phyloP scores from a whole-genome alignment of 2,329 filamentous ascomycete species.

The Sarocladiaceae sp. region DNA sequence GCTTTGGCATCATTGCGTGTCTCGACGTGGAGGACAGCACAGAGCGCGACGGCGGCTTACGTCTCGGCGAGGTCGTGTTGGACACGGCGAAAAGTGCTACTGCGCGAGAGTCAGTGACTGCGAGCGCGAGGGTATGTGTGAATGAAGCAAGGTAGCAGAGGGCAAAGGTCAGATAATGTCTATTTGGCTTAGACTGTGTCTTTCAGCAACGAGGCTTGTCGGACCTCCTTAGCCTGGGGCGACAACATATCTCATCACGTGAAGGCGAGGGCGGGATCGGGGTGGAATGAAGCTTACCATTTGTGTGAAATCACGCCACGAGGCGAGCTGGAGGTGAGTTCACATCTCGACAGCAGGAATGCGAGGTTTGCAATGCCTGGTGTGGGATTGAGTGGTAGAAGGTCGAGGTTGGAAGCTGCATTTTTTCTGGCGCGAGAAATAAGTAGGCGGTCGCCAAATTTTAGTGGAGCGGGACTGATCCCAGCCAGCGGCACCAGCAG shows the following conservation, averaged over 20 bases:
- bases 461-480: constrained; percentile 2
- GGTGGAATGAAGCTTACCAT: constrained; percentile 13
- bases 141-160: not conserved
- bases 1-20: constrained; percentile 29
- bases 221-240: constrained; percentile 43
- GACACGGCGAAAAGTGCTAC: too few species aligned
- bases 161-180: constrained; percentile 21
- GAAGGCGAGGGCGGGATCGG: constrained; percentile 13
- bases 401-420: constrained; percentile 5
- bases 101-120: not conserved
- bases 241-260: constrained; percentile 42
- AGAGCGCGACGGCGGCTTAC: constrained; percentile 1
- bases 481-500: not conserved
- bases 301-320: not conserved
- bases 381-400: constrained; percentile 2
- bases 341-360: not conserved
- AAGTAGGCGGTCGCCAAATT: constrained; percentile 4
- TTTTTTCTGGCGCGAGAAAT: constrained; percentile 5
- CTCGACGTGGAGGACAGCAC: not conserved
- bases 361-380: not conserved
- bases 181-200: constrained; percentile 52
- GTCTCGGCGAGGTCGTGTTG: constrained; percentile 10
- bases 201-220: constrained; percentile 42
- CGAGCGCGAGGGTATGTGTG: not conserved
- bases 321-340: not conserved